phyloP scores from a whole-genome alignment of 164 flowering plant genomes.

The Pachysandra terminalis region DNA sequence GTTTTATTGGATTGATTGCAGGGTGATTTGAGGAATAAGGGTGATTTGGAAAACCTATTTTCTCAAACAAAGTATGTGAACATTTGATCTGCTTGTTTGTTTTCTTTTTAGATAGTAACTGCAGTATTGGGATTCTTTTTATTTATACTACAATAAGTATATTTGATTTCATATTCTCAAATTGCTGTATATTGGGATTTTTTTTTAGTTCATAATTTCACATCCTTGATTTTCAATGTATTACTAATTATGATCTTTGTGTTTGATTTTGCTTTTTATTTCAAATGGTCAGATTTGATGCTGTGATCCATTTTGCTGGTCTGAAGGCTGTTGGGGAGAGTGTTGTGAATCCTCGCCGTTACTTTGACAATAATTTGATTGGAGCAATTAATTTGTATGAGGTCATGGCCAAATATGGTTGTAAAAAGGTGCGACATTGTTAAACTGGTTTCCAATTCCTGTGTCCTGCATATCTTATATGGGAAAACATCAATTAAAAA shows the following conservation, averaged over 20 bases:
- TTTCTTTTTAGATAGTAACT: neutral
- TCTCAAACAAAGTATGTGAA: conserved; percentile 55
- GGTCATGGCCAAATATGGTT: no score
- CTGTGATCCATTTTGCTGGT: no score
- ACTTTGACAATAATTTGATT: conserved; percentile 76
- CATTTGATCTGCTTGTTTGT: neutral
- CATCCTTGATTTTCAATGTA: no score
- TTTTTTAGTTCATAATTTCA: no score
- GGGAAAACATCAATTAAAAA: neutral
- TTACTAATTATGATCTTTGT: no score
- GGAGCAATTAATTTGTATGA: conserved; percentile 79
- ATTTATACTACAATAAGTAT: no score
- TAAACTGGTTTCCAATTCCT: neutral
- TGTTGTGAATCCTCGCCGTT: conserved; percentile 67
- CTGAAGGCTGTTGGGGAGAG: no score
- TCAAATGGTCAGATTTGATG: conserved; percentile 94
- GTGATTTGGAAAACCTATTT: conserved; percentile 79
- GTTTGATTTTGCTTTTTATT: no score
- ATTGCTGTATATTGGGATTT: neutral
- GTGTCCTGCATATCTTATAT: neutral
- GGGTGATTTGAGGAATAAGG: conserved; percentile 83
- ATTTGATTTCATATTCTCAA: neutral
- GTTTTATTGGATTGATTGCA: conserved; percentile 27
- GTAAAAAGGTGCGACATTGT: conserved; percentile 90
- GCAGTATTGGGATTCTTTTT: no score